Conservation (phyloP, 352 stramenopile genomes). For the Phytophthora lateralis region DNA sequence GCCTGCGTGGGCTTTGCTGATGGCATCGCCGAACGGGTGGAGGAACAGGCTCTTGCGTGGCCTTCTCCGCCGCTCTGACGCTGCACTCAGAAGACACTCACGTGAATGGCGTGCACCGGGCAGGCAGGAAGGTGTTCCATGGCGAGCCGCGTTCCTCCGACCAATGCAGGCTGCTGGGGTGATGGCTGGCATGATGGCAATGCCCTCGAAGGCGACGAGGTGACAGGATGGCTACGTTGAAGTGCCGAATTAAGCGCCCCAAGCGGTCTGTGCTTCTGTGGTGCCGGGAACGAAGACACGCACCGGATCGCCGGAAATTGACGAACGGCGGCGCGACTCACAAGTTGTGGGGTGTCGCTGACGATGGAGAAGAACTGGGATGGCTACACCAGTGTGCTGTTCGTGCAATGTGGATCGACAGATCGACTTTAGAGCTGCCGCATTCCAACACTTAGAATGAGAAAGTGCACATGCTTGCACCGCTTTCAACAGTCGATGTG, state of each 20-base stretch:
- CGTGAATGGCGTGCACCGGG: not conserved
- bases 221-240: not conserved
- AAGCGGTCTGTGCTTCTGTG: conserved; percentile 19
- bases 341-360: no score
- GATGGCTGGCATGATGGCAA: not conserved
- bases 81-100: conserved; percentile 4
- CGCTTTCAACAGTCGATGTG: no score
- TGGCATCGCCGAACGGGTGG: not conserved
- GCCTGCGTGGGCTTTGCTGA: conserved; percentile 12
- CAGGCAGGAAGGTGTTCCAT: not conserved
- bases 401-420: not conserved
- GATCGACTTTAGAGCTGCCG: not conserved
- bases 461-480: no score
- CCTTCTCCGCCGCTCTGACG: conserved; percentile 4
- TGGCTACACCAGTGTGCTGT: not conserved
- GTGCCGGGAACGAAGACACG: conserved; percentile 21
- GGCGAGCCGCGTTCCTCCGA: not conserved
- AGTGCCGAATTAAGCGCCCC: conserved; percentile 10
- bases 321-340: not conserved
- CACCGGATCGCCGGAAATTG: conserved; percentile 16
- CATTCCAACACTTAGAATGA: no score
- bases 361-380: not conserved
- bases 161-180: no score
- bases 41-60: conserved; percentile 11
- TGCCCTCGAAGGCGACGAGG: not conserved